Base-by-base conservation (phyloP, 495 filamentous ascomycete species). In the Aspergillus biplanus region DNA sequence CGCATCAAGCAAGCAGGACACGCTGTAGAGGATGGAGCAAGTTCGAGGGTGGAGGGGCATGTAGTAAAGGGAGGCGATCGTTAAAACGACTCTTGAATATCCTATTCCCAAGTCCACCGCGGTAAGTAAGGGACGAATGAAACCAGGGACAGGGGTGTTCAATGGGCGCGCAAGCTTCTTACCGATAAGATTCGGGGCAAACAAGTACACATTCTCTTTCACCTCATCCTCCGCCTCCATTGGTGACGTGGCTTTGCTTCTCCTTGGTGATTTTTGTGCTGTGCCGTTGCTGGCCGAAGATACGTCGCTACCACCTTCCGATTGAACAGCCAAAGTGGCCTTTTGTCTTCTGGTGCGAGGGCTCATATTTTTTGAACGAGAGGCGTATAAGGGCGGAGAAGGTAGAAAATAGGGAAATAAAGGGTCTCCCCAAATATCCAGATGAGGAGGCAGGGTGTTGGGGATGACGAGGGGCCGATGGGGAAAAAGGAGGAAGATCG, bases 31-130 rank as follows among this genome's bases (percentile, higher is more conserved):
- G 54, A 92, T 68, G 56, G 90, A 92, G 80, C 95, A 98, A 31
- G 93, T 97, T 70, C 94, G 87, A 5, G 95, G 95, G 73, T 99
- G 95, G 34, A 97, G 84, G 27, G 93, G 93, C 95, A 98, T 98
- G 82, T 96, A 99, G 81, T 97, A 97, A 63, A 99, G 88, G 54
- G 93, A 96, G 44, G 91, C 92, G 63, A 97, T 80, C 64, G 94
- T 91, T 59, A 99, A 87, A 65, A 97, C 80, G 69, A 98, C 89
- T 67, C 95, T 90, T 59, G 81, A 83, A 78, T 98, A 98, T 65
- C 95, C 94, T 97, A 63, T 48, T 52, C 37, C 31, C n/a, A 32
- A 69, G 39, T 27, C 6, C 32, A 27, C 21, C 21, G 21, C 21
- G 21, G 21, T 5, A 54, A 8, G 46, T 64, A 52, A 56, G 56